Base-by-base conservation (phyloP, 2,329 filamentous ascomycete genomes). In the Alternaria gaisen region DNA sequence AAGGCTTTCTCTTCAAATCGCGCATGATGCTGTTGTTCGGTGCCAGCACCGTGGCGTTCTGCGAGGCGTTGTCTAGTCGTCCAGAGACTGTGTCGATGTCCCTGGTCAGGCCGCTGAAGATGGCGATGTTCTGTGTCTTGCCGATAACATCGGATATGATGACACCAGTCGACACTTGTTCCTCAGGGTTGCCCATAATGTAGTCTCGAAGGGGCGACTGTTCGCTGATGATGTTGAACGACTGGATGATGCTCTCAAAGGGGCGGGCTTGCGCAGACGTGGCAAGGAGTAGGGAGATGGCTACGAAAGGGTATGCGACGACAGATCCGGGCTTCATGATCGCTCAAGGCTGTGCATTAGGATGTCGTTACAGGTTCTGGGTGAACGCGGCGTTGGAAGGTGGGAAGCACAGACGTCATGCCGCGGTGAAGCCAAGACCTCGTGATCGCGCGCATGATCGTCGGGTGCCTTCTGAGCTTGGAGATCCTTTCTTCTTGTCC, bases 101-200 rank as follows among this genome's bases (percentile, higher is more conserved):
- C 60, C 93, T 88, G 5, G 90, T 90, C 72, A 97, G 88, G 42
- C 89, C 88, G 30, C 92, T 91, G 80, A 97, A 98, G 68, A 94
- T 89, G 65, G 92, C 93, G 75, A 97, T 91, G 62, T 62, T 86
- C 69, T 91, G 89, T 56, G 92, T 89, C 67, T 89, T 89, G 40
- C 91, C 90, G 66, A 97, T 89, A 34, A 97, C 90, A 79, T 98
- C 94, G 42, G 90, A 91, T 57, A 98, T 87, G 62, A 92, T 87
- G 32, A 94, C 86, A 30, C 75, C 77, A 9, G 74, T 72, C 0
- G 73, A 74, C 8, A 74, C 70, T 26, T 76, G 74, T 40, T 64
- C 71, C 9, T 72, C 56, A 8, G 72, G 68, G 22, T 72, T 65
- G 60, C 60, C 53, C 77, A 79, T 78, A 48, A 64, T 68, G 60